Base-by-base conservation (phyloP, 2,329 filamentous ascomycete genomes). In the Alternaria panax region DNA sequence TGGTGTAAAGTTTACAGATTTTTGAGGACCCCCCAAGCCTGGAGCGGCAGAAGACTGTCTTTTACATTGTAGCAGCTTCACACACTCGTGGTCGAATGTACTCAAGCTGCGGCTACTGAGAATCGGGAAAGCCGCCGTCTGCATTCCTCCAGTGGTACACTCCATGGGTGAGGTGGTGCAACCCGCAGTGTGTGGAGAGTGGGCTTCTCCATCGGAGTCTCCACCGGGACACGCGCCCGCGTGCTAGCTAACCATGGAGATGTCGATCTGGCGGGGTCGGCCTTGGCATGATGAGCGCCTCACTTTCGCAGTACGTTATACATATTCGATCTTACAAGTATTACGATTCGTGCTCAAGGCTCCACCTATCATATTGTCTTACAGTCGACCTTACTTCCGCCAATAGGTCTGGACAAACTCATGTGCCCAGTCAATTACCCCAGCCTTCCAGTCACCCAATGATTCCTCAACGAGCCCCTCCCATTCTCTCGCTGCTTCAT, bases 341-440 rank as follows among this genome's bases (percentile, higher is more conserved):
- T 41, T 7, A 24, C 2, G 11, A 8, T 0, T 11, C 25, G 22
- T 18, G 30, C 5, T 5, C 5, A 20, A 22, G n/a, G 22, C 32
- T 38, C 30, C 48, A 40, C 34, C 34, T 51, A 28, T 36, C 16
- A 25, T 28, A 22, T 22, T 40, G 7, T 12, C 22, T 40, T 12
- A 11, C 14, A 25, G 25, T 30, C 45, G 30, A 9, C 14, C 12
- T 55, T 70, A 77, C 63, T 90, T 89, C 76, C 92, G 87, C 82
- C 94, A 94, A 53, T 92, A 91, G 16, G 67, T 70, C 82, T 99
- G 95, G 62, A 96, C 92, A 81, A 97, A 88, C 69, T 94, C 93
- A 81, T 99, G 95, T 68, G 98, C 82, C 70, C 92, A 89, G 81
- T 99, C 95, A 81, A 99, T 97, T 38, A 98, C 90, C 4, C 96